Percentiles rank a stretch among this genome's conserved stretches.
Conservation (phyloP, 768 basidiomycete species). For the Lyophyllum atratum region DNA sequence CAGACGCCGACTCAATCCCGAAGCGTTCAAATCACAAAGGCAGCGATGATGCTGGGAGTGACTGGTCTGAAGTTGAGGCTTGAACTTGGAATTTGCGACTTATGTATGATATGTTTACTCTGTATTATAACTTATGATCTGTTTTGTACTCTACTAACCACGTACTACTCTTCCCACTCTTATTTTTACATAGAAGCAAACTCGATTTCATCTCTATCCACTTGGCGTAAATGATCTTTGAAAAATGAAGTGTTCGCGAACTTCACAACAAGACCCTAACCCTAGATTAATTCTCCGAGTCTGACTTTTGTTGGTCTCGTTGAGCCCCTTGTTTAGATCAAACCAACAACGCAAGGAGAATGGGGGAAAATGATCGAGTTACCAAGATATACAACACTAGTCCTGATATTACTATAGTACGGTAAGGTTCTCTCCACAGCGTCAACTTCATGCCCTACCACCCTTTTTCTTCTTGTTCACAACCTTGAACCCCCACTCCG, state of each 20-base stretch:
- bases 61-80: slow-evolving; percentile 46
- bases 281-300: slow-evolving; percentile 10
- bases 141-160: no score
- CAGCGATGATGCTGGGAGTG: slow-evolving; percentile 32
- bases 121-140: no score
- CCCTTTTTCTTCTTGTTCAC: slow-evolving; percentile 96
- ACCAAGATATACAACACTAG: slow-evolving; percentile 11
- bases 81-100: slow-evolving; percentile 10
- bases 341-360: neutral
- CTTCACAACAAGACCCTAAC: slow-evolving; percentile 4
- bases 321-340: neutral
- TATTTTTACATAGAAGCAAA: no score
- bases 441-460: slow-evolving; percentile 45
- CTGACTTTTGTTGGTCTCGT: neutral
- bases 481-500: slow-evolving; percentile 91
- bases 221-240: no score
- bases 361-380: neutral
- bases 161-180: no score
- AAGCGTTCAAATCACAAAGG: slow-evolving; percentile 16
- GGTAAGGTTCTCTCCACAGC: slow-evolving; percentile 1
- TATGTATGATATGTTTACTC: no score
- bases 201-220: no score
- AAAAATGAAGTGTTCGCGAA: neutral
- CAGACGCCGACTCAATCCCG: neutral
- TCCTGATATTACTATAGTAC: slow-evolving; percentile 14